Conservation (phyloP, 768 basidiomycete genomes). For the Peribolospora baueri region DNA sequence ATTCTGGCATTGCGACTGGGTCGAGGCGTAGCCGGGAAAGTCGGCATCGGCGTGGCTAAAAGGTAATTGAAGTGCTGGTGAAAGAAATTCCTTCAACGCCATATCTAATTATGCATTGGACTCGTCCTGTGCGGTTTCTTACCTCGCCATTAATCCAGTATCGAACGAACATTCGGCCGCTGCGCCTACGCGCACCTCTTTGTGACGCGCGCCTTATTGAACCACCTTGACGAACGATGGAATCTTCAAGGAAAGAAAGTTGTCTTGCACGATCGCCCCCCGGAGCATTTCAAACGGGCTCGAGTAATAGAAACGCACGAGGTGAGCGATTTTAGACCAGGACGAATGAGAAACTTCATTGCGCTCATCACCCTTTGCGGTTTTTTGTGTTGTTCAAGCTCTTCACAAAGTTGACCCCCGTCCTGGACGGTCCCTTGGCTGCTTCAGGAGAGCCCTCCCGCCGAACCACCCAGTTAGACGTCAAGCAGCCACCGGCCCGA, state of each 20-base stretch:
- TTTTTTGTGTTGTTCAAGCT: too few relatives aligned
- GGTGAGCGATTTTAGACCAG: not conserved
- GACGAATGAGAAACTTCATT: not conserved
- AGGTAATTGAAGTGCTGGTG: too few relatives aligned
- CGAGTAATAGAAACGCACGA: not conserved
- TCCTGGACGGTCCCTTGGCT: too few relatives aligned
- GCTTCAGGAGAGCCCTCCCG: too few relatives aligned
- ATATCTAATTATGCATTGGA: not conserved
- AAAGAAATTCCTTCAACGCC: too few relatives aligned
- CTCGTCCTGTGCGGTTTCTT: not conserved
- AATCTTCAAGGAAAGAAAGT: slow-evolving; percentile 45
- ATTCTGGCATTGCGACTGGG: slow-evolving; percentile 72
- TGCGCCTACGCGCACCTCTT: slow-evolving; percentile 73
- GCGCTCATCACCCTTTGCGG: too few relatives aligned
- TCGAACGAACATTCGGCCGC: slow-evolving; percentile 57
- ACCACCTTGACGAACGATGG: slow-evolving; percentile 47
- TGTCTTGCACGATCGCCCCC: slow-evolving; percentile 75
- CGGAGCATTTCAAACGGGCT: slow-evolving; percentile 46
- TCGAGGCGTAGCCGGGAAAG: slow-evolving; percentile 21
- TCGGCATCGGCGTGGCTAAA: too few relatives aligned
- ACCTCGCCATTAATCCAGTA: slow-evolving; percentile 26
- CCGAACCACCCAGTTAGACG: too few relatives aligned
- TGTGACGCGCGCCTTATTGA: slow-evolving; percentile 69
- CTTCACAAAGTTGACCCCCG: too few relatives aligned
- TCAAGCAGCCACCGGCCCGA: too few relatives aligned